phyloP scores from a whole-genome alignment of 2,329 filamentous ascomycete species.

The Fusarium verticillioides region DNA sequence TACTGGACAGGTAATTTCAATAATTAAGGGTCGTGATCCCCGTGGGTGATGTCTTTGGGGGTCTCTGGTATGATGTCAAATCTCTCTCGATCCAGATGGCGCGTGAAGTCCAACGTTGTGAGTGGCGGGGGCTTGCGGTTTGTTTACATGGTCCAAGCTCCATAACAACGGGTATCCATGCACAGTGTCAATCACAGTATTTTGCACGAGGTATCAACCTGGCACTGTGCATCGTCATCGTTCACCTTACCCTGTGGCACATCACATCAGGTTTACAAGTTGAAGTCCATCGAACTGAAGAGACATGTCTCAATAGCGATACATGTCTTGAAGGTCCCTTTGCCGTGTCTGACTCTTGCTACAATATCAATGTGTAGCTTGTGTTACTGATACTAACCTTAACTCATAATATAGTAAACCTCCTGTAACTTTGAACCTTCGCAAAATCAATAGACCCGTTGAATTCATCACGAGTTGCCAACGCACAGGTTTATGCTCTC shows the following conservation, averaged over 20 bases:
- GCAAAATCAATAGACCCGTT: not conserved
- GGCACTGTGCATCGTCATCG: not conserved
- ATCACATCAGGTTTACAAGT: not conserved
- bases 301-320: not conserved
- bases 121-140: constrained; percentile 39
- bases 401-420: not conserved
- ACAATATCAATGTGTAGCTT: not conserved
- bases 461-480: too few relatives aligned
- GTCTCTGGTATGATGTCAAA: constrained; percentile 47
- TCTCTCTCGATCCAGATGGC: constrained; percentile 28
- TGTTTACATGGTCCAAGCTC: constrained; percentile 48
- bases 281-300: not conserved
- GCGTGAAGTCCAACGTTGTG: constrained; percentile 35
- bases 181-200: constrained; percentile 12
- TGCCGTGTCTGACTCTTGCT: not conserved
- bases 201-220: rapidly evolving
- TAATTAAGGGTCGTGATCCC: constrained; percentile 41
- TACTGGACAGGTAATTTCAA: constrained; percentile 35
- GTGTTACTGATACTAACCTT: not conserved
- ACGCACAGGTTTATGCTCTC: too few relatives aligned
- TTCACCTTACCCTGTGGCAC: constrained; percentile 6
- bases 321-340: not conserved
- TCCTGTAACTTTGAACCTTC: not conserved
- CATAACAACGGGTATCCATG: constrained; percentile 29
- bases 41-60: constrained; percentile 37